Base-by-base conservation (phyloP, 2,329 filamentous ascomycete species). In the Penicillium sp. region DNA sequence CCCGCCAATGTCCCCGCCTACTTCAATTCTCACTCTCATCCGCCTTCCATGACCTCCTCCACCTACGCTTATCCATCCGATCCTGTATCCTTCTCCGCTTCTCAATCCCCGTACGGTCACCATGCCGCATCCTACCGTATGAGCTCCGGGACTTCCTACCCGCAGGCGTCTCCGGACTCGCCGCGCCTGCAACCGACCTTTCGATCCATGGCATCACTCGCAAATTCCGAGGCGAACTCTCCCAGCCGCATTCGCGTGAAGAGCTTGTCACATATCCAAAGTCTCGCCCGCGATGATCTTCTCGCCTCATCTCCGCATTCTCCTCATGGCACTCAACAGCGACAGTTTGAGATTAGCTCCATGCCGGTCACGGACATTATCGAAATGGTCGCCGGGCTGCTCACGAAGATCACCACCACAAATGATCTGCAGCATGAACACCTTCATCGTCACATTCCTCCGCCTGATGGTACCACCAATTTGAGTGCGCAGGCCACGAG, bases 331-430 rank as follows among this genome's bases (percentile, higher is more conserved):
- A 55, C 64, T 20, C 69, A 72, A 36, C 75, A 78, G 43, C 73
- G 75, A 38, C 77, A 81, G 60, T 98, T 95, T 62, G 92, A 96
- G 65, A 95, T 98, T 54, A 95, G 89, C 67, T 85, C 80, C 36
- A 96, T 98, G 90, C 92, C 92, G 35, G 93, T 96, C 38, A 80
- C 84, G 49, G 90, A 98, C 59, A 86, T 98, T 52, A 98, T 98
- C 60, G 90, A 96, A 65, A 96, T 98, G 92, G 92, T 98, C 3
- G 92, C 92, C 3, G 92, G 89, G 5, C 75, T 98, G 15, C 72
- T 98, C 45, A 95, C 90, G 39, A 96, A 96, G 65, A 98, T 98
- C 54, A 96, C 92, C 4, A 87, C 86, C 3, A 95, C 90, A 40
- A 98, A 98, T 60, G 92, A 98, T 61, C 71, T 83, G 35, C 89